phyloP scores from a whole-genome alignment of 768 basidiomycete genomes.

The Leccinum imitatum region DNA sequence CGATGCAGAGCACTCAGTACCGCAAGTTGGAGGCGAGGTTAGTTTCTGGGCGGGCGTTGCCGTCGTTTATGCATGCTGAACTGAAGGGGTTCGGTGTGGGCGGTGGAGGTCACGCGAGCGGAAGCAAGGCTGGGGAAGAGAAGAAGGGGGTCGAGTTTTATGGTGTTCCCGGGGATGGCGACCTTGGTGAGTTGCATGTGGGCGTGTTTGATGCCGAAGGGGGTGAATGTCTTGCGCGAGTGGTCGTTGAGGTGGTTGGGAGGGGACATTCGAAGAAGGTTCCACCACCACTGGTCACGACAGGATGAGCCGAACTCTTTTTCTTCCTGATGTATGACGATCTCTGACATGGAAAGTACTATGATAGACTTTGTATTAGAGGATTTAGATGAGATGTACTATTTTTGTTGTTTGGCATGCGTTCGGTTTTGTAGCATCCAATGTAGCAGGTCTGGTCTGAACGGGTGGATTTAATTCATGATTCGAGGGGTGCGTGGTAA shows the following conservation, averaged over 20 bases:
- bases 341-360: conserved; percentile 4
- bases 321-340: not conserved
- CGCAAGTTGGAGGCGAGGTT: conserved; percentile 48
- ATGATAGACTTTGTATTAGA: not conserved
- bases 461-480: not conserved
- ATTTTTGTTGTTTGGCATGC: not conserved
- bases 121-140: conserved; percentile 32
- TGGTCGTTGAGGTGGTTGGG: conserved; percentile 55
- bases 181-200: conserved; percentile 54
- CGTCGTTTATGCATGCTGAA: conserved; percentile 56
- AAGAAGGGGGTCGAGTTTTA: conserved; percentile 56
- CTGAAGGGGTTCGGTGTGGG: conserved; percentile 33
- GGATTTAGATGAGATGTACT: not conserved
- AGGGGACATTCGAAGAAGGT: conserved; percentile 26
- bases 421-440: not conserved
- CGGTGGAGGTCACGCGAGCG: not conserved
- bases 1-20: conserved; percentile 35
- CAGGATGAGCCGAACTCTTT: conserved; percentile 29
- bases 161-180: conserved; percentile 49
- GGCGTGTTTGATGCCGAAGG: conserved; percentile 54
- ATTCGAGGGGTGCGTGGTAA: not conserved
- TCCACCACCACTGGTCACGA: conserved; percentile 14
- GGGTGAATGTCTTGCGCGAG: conserved; percentile 52
- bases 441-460: not conserved
- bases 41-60: conserved; percentile 52